Conservation (phyloP, 1,284 basidiomycete genomes). For the Anthracocystis setariae region DNA sequence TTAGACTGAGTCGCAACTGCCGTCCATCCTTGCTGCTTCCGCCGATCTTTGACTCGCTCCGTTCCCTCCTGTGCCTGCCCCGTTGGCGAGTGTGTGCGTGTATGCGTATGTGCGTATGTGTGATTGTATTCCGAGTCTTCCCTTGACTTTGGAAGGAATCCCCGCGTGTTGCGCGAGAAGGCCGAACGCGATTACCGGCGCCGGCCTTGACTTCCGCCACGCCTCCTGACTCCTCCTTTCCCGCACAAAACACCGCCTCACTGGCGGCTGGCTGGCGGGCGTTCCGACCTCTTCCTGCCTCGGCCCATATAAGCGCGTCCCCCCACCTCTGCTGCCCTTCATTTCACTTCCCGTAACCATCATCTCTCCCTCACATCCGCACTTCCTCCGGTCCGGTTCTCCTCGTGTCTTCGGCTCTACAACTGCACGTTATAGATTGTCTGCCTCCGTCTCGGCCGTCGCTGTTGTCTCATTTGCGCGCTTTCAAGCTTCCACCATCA, state of each 20-base stretch:
- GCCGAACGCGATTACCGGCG: conserved; percentile 12
- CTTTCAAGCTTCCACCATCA: background rate
- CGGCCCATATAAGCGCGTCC: conserved; percentile 5
- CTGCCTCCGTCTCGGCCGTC: background rate
- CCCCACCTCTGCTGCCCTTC: background rate
- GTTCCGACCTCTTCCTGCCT: background rate
- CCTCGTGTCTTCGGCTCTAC: background rate
- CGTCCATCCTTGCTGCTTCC: conserved; percentile 8
- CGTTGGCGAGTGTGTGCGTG: too few species aligned
- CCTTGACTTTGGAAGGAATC: conserved; percentile 3
- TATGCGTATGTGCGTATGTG: too few species aligned
- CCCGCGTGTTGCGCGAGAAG: conserved; percentile 13
- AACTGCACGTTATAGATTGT: background rate
- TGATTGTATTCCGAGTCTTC: conserved; percentile 20
- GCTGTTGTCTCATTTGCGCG: background rate
- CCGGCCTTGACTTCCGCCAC: conserved; percentile 1
- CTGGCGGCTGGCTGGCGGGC: conserved; percentile 2
- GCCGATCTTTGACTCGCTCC: conserved; percentile 24
- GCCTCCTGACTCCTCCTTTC: background rate
- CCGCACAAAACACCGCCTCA: conserved; percentile 1
- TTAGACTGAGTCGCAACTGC: background rate
- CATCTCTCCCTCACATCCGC: background rate
- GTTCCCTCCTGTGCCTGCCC: background rate
- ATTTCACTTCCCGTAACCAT: background rate
- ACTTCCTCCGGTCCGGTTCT: background rate